A percentile compares a stretch with the other conserved stretches of the same genome.
These are phyloP conservation scores for Telfairia occidentalis DNA, from an alignment of 331 rosid species.

Conservation along the genomic window DNA sequence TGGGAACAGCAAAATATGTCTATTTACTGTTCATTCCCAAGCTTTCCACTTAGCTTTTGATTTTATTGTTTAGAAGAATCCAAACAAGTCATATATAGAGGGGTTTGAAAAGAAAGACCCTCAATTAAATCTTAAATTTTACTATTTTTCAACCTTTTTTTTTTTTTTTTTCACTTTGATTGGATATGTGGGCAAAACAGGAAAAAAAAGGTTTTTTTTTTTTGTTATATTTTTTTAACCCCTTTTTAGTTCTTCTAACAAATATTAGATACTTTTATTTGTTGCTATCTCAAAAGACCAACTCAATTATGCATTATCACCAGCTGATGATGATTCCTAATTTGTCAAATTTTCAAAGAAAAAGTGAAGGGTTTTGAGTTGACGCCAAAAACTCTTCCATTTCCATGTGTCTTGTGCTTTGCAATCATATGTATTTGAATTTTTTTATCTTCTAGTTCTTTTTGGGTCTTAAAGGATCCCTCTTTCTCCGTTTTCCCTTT, in stretches of 20 bases:
- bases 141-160: background rate
- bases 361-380: background rate
- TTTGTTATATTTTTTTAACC: background rate
- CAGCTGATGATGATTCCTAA: background rate
- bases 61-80: background rate
- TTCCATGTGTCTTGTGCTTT: background rate
- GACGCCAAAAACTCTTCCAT: background rate
- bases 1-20: slow-evolving; percentile 6
- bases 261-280: background rate
- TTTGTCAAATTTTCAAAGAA: background rate
- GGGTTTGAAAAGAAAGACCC: slow-evolving; percentile 3
- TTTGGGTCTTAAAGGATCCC: background rate
- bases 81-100: background rate
- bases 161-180: background rate
- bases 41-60: background rate
- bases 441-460: background rate
- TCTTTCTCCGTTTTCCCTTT: background rate
- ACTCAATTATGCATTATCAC: slow-evolving; percentile 5
- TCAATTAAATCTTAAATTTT: background rate
- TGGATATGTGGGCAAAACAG: background rate
- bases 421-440: background rate
- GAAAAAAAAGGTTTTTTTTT: background rate
- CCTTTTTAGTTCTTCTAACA: background rate
- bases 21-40: background rate
- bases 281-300: background rate